Conservation (phyloP, 306 rosid genomes). For the Urtica urens region DNA sequence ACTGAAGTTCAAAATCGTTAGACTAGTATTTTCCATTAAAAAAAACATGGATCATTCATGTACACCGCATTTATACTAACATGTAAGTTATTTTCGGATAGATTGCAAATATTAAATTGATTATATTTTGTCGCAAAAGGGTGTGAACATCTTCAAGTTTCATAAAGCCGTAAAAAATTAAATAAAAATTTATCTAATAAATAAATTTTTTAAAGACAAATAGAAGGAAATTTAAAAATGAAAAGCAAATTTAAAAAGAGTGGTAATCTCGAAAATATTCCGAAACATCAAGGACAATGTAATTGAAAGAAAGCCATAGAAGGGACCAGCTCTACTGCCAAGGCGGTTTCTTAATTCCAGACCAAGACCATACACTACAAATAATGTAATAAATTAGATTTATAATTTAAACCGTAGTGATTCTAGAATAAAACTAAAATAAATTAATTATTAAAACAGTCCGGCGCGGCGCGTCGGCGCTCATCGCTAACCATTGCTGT, state of each 20-base stretch:
- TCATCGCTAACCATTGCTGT: slow-evolving; percentile 22
- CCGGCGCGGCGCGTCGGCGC: slow-evolving; percentile 29
- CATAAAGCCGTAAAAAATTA: slow-evolving; percentile 1
- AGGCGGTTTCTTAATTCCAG: slow-evolving; percentile 15
- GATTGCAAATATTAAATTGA: no score
- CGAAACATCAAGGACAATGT: slow-evolving; percentile 12
- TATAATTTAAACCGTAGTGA: background rate
- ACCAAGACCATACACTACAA: slow-evolving; percentile 1
- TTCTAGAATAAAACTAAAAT: background rate
- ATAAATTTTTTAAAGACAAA: background rate
- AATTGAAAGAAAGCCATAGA: slow-evolving; percentile 12
- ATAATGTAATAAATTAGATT: background rate
- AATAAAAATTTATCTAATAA: background rate
- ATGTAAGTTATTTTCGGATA: no score
- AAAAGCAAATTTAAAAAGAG: background rate
- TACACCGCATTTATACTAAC: no score
- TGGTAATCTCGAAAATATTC: slow-evolving; percentile 29
- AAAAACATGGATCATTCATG: no score
- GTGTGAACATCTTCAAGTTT: slow-evolving; percentile 1
- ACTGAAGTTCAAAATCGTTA: no score
- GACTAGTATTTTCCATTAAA: no score
- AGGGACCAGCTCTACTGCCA: slow-evolving; percentile 4
- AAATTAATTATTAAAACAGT: background rate
- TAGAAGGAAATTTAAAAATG: background rate
- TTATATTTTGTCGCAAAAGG: no score